Percentiles rank a stretch among this genome's conserved stretches.
These are phyloP conservation scores for Penicillium occitanis DNA, from an alignment of 2,329 filamentous ascomycete species.

Conservation along the genomic window DNA sequence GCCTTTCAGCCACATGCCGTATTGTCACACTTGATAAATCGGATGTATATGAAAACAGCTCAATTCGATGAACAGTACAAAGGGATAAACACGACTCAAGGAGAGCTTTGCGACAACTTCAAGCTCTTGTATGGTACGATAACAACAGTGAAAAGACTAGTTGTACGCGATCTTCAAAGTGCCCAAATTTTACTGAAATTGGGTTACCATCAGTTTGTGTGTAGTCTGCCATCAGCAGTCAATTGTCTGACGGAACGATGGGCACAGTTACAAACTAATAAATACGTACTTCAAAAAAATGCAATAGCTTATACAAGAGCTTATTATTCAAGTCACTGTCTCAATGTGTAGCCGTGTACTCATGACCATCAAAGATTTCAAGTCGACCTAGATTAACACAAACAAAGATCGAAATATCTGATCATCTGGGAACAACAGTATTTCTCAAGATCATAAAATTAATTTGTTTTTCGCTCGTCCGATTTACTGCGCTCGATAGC, in stretches of 20 bases:
- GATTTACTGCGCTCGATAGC: not conserved
- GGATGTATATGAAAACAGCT: not conserved
- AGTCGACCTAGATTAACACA: not conserved
- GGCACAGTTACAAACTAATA: not conserved
- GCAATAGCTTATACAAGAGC: not conserved
- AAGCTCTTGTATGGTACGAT: not conserved
- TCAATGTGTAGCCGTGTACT: not conserved
- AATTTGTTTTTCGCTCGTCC: not conserved
- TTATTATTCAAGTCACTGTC: no score
- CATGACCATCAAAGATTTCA: not conserved
- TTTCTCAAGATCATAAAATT: not conserved
- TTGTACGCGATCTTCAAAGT: no score
- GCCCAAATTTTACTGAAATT: not conserved
- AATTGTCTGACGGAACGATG: not conserved
- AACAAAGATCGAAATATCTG: not conserved
- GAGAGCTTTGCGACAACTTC: not conserved
- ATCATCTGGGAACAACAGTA: not conserved
- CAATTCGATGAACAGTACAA: not conserved
- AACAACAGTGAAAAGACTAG: not conserved
- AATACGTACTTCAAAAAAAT: not conserved
- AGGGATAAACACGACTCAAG: not conserved
- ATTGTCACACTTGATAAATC: not conserved
- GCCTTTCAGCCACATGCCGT: not conserved
- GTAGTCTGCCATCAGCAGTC: not conserved
- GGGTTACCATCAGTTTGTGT: not conserved